Base-by-base conservation (phyloP, 805 yeast genomes). In the Priceomyces castillae region DNA sequence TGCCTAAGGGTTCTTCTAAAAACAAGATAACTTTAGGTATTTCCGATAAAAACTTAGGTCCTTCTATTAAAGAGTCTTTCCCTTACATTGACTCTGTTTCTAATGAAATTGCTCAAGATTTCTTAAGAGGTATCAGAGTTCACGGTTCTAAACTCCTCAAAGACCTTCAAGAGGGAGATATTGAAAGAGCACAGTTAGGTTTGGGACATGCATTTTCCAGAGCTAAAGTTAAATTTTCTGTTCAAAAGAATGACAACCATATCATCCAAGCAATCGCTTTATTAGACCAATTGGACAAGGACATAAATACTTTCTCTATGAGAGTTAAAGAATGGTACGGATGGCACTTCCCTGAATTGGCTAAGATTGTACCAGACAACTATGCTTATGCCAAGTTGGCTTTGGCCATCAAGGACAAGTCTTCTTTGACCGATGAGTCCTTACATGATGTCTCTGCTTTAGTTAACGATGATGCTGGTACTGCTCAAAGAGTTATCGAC, bases 151-250 rank as follows among this genome's bases (percentile, higher is more conserved):
- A 92, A 68, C 73, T 94, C 57, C 80, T 94, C 61, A 89, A 90
- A 72, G 92, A 90, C 55, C 80, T 94, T 59, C 95, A 90, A 67
- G 84, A 83, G 38, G 97, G 97, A 63, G 99, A 94, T 67, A 76
- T 90, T 54, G 98, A 92, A 74, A 84, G 96, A 73, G 99, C 99
- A 37, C 98, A 94, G 74, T 81, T 94, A 58, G 99, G 99, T 81
- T 79, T 94, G 62, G 97, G 97, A 61, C 99, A 94, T 67, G 99
- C 99, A 58, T 94, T 94, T 76, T 94, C 98, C 47, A 83, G 99
- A 74, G 94, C 97, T 57, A 94, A 94, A 76, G 99, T 94, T 65
- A 94, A 94, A 92, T 94, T 94, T 68, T 86, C 95, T 40, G 98
- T 95, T 45, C 97, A 90, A 73, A 94, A 94, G 80, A 94, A 94